A percentile compares a stretch with the other conserved stretches of the same genome.
These are phyloP conservation scores for Umbilicus rupestris DNA, from an alignment of 164 flowering plant genomes.

Conservation along the genomic window DNA sequence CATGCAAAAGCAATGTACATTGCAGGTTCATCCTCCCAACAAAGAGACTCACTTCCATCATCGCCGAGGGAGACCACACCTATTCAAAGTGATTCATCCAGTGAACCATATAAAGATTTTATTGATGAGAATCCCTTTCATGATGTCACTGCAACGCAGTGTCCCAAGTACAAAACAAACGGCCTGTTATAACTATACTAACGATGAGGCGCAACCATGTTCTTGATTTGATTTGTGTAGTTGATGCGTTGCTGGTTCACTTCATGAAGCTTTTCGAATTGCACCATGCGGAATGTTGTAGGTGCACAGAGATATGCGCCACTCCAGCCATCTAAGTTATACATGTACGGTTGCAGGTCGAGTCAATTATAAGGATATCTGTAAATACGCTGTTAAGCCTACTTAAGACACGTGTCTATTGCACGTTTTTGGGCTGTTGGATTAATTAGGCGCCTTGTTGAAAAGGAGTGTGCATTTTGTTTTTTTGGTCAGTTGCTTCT, in stretches of 20 bases:
- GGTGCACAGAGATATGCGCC: background rate
- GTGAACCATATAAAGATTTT: slow-evolving; percentile 75
- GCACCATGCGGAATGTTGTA: background rate
- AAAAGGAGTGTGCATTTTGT: too few relatives aligned
- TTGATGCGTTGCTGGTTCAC: background rate
- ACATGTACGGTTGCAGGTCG: too few relatives aligned
- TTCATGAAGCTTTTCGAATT: background rate
- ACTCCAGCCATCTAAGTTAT: too few relatives aligned
- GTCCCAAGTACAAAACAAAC: background rate
- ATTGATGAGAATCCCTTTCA: slow-evolving; percentile 26
- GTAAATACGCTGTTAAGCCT: too few relatives aligned
- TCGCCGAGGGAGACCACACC: slow-evolving; percentile 64
- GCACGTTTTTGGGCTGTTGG: too few relatives aligned
- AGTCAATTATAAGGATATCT: too few relatives aligned
- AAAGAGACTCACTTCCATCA: slow-evolving; percentile 51
- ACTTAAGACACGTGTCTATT: too few relatives aligned
- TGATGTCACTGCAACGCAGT: background rate
- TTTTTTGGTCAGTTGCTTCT: too few relatives aligned
- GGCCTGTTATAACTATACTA: background rate
- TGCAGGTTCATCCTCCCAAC: slow-evolving; percentile 64
- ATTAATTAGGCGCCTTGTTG: too few relatives aligned
- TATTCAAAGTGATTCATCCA: slow-evolving; percentile 65
- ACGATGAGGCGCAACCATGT: background rate
- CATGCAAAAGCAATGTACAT: background rate
- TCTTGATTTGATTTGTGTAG: background rate